Base-by-base conservation (phyloP, 345 rosid species). In the Xanthoceras sorbifolium region DNA sequence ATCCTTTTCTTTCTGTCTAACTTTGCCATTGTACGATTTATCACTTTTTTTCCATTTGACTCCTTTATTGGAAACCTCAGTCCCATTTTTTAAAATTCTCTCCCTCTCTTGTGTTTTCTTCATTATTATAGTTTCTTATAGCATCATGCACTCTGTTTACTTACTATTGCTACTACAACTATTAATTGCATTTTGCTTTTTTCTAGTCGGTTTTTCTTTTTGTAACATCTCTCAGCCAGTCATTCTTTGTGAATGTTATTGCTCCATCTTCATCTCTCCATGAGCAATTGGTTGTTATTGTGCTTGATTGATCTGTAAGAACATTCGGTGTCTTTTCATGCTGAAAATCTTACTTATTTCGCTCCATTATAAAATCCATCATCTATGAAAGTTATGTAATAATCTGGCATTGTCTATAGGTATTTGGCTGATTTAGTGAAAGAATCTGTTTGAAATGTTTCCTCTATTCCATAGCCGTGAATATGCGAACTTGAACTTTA, bases 281-380 rank as follows among this genome's bases (percentile, higher is more conserved):
- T 22, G 32, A 69, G 59, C 60, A 69, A 14, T 44, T 48, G 36
- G 23, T 46, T 26, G 46, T 28, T 28, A 57, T 48, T 4, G 6
- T 69, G 60, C 72, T 25, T 11, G 72, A 67, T 69, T 46, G 59
- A 69, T 69, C 69, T 36, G 28, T 14, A 57, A n/a, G 62, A n/a
- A 57, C 62, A 20, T 57, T 23, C 1, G 28, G 62, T 14, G 10
- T 28, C 34, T 31, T 61, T 62, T 62, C 34, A 62, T 62, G 29
- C 18, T 25, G 32, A 29, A 57, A 10, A 57, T 52, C 63, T 57
- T n/a, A 8, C 29, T 57, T 23, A 6, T 57, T 22, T 22, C 3
- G 22, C 1, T 69, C 36, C 28, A 29, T 69, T 42, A 42, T 42
- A 42, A 42, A 12, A 10, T 42, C 14, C 36, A 69, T 48, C 72